Evolutionary conservation across 1,284 basidiomycete species (phyloP).

Genomic region (Pseudozyma tsukubaensis): DNA sequence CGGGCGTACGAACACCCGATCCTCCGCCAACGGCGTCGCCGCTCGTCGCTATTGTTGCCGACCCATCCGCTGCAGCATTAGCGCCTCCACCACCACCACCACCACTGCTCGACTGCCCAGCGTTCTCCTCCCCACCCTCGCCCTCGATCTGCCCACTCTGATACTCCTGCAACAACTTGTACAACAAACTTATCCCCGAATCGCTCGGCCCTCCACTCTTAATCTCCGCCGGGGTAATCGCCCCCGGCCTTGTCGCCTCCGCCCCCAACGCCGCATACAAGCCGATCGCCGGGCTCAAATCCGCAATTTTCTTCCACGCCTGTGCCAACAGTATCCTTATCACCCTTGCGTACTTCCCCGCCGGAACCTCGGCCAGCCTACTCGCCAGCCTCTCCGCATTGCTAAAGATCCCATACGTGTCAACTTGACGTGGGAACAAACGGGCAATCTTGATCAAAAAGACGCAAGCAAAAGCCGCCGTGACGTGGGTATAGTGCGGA

Average conservation of each 20-base stretch:
- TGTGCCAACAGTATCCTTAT: slow-evolving; percentile 45
- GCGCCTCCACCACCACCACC: background rate
- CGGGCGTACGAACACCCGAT: slow-evolving; percentile 28
- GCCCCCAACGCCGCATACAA: slow-evolving; percentile 49
- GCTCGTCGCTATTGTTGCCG: no score
- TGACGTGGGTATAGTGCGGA: slow-evolving; percentile 90
- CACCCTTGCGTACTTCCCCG: slow-evolving; percentile 67
- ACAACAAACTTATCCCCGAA: slow-evolving; percentile 47
- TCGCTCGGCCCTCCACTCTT: slow-evolving; percentile 48
- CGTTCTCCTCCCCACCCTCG: slow-evolving; percentile 3
- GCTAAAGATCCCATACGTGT: slow-evolving; percentile 77
- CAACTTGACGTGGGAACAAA: slow-evolving; percentile 83
- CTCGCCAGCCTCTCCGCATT: slow-evolving; percentile 87
- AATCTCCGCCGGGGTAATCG: slow-evolving; percentile 52
- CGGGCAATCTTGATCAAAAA: slow-evolving; percentile 92
- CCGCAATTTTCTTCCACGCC: slow-evolving; percentile 54
- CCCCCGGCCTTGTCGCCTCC: slow-evolving; percentile 41
- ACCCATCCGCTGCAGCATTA: background rate
- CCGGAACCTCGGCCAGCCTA: slow-evolving; percentile 83
- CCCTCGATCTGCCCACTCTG: slow-evolving; percentile 33
- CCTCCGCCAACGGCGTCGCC: background rate
- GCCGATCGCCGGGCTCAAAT: slow-evolving; percentile 48
- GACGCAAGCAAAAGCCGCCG: slow-evolving; percentile 88
- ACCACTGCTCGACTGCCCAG: background rate
- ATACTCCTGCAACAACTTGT: slow-evolving; percentile 47